Evolutionary conservation across 306 rosid genomes (phyloP).

Genomic region (Malus sylvestris): DNA sequence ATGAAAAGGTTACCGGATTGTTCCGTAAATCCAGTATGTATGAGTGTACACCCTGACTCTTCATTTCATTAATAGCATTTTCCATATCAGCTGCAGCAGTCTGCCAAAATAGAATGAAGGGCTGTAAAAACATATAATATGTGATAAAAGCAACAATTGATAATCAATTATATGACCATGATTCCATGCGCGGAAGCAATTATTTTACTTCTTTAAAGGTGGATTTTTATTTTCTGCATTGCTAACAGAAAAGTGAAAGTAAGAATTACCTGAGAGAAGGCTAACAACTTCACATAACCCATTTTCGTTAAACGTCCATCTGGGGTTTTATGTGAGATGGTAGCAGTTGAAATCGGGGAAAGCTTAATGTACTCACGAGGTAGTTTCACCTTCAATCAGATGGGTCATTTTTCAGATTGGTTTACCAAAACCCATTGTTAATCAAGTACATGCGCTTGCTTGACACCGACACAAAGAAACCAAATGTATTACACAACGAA

Average conservation of each 20-base stretch:
- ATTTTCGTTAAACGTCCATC: conserved; percentile 68
- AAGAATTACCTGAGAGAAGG: conserved; percentile 75
- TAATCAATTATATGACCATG: background rate
- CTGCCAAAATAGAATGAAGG: conserved; percentile 30
- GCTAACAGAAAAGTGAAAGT: background rate
- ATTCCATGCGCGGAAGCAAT: background rate
- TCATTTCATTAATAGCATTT: conserved; percentile 70
- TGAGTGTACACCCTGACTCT: conserved; percentile 77
- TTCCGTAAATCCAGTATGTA: conserved; percentile 91
- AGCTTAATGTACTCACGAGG: conserved; percentile 81
- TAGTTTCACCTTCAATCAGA: conserved; percentile 60
- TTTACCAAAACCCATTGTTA: background rate
- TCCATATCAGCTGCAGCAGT: conserved; percentile 85
- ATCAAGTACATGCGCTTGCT: conserved; percentile 1
- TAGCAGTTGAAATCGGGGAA: conserved; percentile 79
- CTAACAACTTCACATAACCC: conserved; percentile 75
- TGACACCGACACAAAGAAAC: conserved; percentile 1
- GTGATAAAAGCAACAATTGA: background rate
- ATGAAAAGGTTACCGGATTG: conserved; percentile 61
- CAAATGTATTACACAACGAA: background rate
- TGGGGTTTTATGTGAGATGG: conserved; percentile 64
- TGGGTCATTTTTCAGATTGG: conserved; percentile 7
- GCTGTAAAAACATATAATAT: background rate
- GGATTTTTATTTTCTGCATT: background rate
- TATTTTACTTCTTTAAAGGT: background rate